phyloP scores from a whole-genome alignment of 768 basidiomycete species.

The Termitomyces sp. region DNA sequence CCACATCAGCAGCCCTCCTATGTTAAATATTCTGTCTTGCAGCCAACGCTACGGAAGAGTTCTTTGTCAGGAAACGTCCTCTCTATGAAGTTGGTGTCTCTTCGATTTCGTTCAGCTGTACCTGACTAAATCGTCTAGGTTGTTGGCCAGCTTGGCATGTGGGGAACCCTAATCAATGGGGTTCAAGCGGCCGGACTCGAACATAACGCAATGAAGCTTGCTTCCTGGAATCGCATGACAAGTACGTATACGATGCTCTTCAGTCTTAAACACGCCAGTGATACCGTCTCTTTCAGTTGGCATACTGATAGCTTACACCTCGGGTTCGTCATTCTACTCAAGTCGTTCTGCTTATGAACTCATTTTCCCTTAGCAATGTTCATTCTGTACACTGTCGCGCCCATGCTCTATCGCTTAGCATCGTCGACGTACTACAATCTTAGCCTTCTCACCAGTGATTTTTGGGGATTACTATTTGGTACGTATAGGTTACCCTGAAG shows the following conservation, averaged over 20 bases:
- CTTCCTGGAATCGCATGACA: constrained; percentile 70
- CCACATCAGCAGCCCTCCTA: neutral
- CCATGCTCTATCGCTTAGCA: constrained; percentile 80
- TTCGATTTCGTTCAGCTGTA: neutral
- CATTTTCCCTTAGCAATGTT: constrained; percentile 58
- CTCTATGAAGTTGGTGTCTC: constrained; percentile 59
- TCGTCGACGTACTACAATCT: constrained; percentile 86
- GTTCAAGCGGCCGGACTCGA: constrained; percentile 76
- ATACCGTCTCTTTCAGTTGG: constrained; percentile 31
- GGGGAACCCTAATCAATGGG: constrained; percentile 76
- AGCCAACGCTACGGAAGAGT: constrained; percentile 90
- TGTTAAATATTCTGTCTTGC: constrained; percentile 1
- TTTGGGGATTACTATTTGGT: constrained; percentile 83
- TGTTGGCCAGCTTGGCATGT: constrained; percentile 84
- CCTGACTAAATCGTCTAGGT: constrained; percentile 37
- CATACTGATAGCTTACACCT: constrained; percentile 37
- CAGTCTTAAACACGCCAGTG: neutral
- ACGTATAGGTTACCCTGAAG: constrained; percentile 14
- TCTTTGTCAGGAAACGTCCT: constrained; percentile 75
- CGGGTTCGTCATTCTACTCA: constrained; percentile 23
- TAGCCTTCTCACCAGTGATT: constrained; percentile 83
- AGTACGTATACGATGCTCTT: constrained; percentile 38
- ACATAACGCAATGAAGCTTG: constrained; percentile 59
- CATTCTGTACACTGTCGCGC: constrained; percentile 81
- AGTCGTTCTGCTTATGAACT: neutral